phyloP scores from a whole-genome alignment of 495 filamentous ascomycete species.

The Xanthoparmelia taractica region DNA sequence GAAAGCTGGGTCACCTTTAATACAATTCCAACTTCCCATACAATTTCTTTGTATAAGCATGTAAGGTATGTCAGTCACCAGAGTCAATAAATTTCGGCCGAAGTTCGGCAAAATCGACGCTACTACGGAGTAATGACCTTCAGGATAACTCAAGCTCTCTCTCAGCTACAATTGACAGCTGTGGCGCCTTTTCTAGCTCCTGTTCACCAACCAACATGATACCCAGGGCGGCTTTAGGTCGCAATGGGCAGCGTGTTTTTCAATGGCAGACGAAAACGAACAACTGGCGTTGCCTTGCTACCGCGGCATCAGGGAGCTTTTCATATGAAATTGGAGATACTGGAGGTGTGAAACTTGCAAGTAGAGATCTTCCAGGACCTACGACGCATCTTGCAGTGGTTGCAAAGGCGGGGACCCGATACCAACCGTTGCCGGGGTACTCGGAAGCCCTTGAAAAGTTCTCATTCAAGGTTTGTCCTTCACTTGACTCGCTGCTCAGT shows the following conservation, averaged over 20 bases:
- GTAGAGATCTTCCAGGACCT: slow-evolving; percentile 76
- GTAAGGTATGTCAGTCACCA: too few species aligned
- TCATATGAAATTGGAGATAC: slow-evolving; percentile 82
- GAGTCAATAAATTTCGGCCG: neutral
- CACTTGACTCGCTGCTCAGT: neutral
- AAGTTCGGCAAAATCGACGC: neutral
- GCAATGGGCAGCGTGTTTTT: slow-evolving; percentile 68
- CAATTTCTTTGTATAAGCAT: too few species aligned
- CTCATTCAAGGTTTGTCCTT: slow-evolving; percentile 79
- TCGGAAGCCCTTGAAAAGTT: slow-evolving; percentile 84
- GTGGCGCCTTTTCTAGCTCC: slow-evolving; percentile 22
- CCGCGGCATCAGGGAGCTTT: slow-evolving; percentile 70
- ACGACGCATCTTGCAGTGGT: slow-evolving; percentile 86
- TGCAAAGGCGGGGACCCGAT: slow-evolving; percentile 85
- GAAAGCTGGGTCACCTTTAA: too few species aligned
- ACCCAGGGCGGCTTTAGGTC: slow-evolving; percentile 70
- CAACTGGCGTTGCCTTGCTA: slow-evolving; percentile 68
- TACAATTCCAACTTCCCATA: too few species aligned
- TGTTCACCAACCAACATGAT: slow-evolving; percentile 59
- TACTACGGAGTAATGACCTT: too few species aligned
- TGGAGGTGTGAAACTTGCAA: slow-evolving; percentile 81
- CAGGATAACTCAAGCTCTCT: neutral
- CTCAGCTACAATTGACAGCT: slow-evolving; percentile 20
- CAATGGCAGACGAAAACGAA: slow-evolving; percentile 52
- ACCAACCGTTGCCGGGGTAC: slow-evolving; percentile 80